phyloP scores from a whole-genome alignment of 2,329 filamentous ascomycete species.

The Aspergillus sclerotialis region DNA sequence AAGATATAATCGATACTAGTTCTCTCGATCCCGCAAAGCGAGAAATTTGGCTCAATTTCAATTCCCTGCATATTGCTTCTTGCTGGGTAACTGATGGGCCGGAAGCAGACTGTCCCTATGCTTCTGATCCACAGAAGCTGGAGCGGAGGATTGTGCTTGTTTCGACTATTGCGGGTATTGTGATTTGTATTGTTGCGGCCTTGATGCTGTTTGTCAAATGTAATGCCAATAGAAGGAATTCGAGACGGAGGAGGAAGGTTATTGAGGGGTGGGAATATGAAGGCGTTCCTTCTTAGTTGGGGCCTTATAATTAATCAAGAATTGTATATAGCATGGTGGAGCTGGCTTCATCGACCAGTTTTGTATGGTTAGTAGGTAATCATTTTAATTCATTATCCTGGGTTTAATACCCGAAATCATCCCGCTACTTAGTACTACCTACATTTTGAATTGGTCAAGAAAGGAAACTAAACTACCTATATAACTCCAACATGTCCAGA shows the following conservation, averaged over 20 bases:
- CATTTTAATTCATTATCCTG: not conserved
- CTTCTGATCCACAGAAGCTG: conserved; percentile 34
- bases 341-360: too few species aligned
- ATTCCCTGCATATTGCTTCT: conserved; percentile 47
- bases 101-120: conserved; percentile 54
- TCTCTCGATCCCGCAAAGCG: conserved; percentile 19
- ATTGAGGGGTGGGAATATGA: conserved; percentile 59
- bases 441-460: not conserved
- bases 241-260: conserved; percentile 44
- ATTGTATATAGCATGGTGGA: too few species aligned
- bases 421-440: not conserved
- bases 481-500: not conserved
- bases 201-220: conserved; percentile 59
- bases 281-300: conserved; percentile 49
- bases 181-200: conserved; percentile 55
- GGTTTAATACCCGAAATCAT: not conserved
- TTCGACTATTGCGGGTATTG: conserved; percentile 55
- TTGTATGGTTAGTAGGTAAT: not conserved
- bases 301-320: not conserved
- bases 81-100: conserved; percentile 57
- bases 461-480: not conserved
- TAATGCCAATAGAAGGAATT: conserved; percentile 53
- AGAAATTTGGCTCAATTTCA: conserved; percentile 55
- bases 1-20: conserved; percentile 16
- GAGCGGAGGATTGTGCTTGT: conserved; percentile 48